Evolutionary conservation across 352 stramenopile genomes (phyloP).

Genomic region (Pythium utonaiense): DNA sequence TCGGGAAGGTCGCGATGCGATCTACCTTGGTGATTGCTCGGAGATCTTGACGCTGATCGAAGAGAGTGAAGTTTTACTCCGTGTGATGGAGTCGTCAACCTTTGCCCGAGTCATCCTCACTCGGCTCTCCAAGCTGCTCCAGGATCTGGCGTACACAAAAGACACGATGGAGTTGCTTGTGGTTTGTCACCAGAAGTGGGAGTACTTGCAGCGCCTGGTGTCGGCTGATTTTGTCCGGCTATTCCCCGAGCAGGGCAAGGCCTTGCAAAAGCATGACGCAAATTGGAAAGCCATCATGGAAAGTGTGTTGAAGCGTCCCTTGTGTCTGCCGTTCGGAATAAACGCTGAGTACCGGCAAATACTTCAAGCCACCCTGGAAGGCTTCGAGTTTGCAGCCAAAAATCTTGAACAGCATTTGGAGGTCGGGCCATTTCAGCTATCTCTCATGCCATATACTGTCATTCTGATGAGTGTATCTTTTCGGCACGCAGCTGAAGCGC

Average conservation of each 20-base stretch:
- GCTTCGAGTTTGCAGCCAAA: constrained; percentile 49
- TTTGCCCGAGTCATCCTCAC: constrained; percentile 56
- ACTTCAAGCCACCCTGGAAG: constrained; percentile 39
- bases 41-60: constrained; percentile 59
- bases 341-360: constrained; percentile 42
- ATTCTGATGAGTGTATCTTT: neutral
- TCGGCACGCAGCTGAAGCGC: constrained; percentile 32
- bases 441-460: neutral
- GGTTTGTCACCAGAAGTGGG: constrained; percentile 62
- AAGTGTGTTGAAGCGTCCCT: constrained; percentile 37
- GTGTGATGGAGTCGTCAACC: constrained; percentile 68
- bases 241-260: constrained; percentile 57
- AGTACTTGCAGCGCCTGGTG: constrained; percentile 55
- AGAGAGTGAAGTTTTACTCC: constrained; percentile 67
- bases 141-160: constrained; percentile 44
- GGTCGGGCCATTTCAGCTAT: constrained; percentile 5
- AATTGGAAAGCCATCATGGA: constrained; percentile 52
- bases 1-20: constrained; percentile 49
- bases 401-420: constrained; percentile 55
- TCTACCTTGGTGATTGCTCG: constrained; percentile 50
- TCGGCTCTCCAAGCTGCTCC: constrained; percentile 40
- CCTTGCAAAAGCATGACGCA: constrained; percentile 47
- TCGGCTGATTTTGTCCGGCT: constrained; percentile 57
- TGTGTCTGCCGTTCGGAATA: constrained; percentile 54
- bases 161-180: constrained; percentile 51